These are phyloP conservation scores for Silene uniflora DNA, from an alignment of 148 eudicot genomes.

Conservation along the genomic window DNA sequence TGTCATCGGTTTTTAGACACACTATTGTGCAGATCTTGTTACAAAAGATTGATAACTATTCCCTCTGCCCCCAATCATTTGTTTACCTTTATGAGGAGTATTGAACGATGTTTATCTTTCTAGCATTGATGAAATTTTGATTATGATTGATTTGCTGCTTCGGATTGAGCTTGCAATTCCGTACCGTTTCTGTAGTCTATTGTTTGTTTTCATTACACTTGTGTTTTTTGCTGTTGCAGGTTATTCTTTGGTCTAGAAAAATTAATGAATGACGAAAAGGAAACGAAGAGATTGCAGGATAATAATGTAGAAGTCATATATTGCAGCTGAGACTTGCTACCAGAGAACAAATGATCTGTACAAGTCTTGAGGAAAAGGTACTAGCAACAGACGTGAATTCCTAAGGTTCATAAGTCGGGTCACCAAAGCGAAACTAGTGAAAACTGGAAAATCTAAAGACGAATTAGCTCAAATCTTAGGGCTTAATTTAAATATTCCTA, in stretches of 20 bases:
- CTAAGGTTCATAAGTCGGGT: no score
- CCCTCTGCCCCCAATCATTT: no score
- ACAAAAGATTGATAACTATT: no score
- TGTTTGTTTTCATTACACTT: background rate
- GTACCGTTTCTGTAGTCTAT: background rate
- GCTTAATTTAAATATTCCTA: background rate
- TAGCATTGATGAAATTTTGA: background rate
- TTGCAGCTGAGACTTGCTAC: constrained; percentile 75
- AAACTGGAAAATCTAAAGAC: no score
- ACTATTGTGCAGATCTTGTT: no score
- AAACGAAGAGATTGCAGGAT: constrained; percentile 79
- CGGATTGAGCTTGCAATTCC: background rate
- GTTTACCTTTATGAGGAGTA: no score
- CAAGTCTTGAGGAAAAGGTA: constrained; percentile 87
- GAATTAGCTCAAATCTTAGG: no score
- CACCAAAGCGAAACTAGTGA: no score
- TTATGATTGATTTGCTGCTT: background rate
- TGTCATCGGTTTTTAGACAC: no score
- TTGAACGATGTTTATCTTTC: no score
- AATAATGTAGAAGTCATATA: constrained; percentile 66
- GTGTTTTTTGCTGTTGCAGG: constrained; percentile 19
- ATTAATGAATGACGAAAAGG: constrained; percentile 86
- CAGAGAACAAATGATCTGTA: constrained; percentile 62
- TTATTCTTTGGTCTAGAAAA: constrained; percentile 57
- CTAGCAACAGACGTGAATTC: background rate